Evolutionary conservation across 2,329 filamentous ascomycete species (phyloP).

Genomic region (Rhinocladiella mackenziei): DNA sequence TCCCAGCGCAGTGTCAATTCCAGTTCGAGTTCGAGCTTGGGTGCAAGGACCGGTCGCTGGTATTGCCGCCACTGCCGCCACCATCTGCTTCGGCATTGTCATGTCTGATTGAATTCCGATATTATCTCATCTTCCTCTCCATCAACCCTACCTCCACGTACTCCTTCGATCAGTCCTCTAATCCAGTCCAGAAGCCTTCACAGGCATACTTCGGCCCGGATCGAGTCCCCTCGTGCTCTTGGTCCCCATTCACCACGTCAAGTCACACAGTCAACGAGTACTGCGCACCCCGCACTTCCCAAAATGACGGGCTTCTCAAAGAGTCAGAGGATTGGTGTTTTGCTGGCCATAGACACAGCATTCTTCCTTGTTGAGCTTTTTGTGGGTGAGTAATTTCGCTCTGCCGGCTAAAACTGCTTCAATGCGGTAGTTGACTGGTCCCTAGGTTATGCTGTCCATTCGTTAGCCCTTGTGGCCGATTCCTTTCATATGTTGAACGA

Average conservation of each 20-base stretch:
- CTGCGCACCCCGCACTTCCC: conserved; percentile 17
- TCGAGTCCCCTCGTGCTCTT: conserved; percentile 1
- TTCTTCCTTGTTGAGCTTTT: conserved; percentile 91
- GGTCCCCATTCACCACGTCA: conserved; percentile 13
- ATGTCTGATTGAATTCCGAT: not conserved
- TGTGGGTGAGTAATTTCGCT: conserved; percentile 50
- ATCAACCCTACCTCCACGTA: conserved; percentile 7
- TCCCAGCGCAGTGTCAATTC: too few species aligned
- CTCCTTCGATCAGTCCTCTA: conserved; percentile 6
- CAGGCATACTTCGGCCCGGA: conserved; percentile 18
- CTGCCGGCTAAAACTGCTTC: not conserved
- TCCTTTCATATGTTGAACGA: conserved; percentile 99
- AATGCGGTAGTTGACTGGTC: not conserved
- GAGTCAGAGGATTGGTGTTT: conserved; percentile 82
- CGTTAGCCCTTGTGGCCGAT: conserved; percentile 89
- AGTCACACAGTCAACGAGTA: conserved; percentile 26
- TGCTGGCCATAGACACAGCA: conserved; percentile 80
- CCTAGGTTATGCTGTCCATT: conserved; percentile 74
- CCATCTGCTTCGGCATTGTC: not conserved
- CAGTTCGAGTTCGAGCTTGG: too few species aligned
- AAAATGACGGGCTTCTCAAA: conserved; percentile 64
- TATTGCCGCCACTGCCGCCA: not conserved
- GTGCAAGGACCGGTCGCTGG: too few species aligned
- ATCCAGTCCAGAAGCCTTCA: conserved; percentile 14
- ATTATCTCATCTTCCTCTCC: conserved; percentile 7